These are phyloP conservation scores for Chamaenerion angustifolium DNA, from an alignment of 345 rosid genomes.

Conservation along the genomic window DNA sequence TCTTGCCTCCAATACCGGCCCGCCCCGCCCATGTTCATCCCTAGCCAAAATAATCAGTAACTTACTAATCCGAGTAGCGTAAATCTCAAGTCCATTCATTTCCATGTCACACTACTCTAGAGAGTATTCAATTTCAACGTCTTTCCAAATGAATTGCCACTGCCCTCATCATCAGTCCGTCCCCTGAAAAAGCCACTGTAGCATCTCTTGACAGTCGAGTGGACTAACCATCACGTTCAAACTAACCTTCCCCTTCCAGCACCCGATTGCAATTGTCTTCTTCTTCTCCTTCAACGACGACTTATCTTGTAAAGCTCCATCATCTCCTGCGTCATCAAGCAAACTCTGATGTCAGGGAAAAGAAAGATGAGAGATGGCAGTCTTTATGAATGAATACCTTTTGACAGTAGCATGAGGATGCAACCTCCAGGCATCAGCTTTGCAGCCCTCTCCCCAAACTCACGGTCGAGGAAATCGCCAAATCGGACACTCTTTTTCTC, in stretches of 20 bases:
- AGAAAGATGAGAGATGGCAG: neutral
- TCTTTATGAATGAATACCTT: slow-evolving; percentile 17
- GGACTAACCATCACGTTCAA: slow-evolving; percentile 79
- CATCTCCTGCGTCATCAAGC: too few species aligned
- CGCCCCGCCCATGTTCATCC: too few species aligned
- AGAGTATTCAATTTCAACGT: too few species aligned
- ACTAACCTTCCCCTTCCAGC: slow-evolving; percentile 83
- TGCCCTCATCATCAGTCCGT: slow-evolving; percentile 6
- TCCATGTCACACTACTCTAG: too few species aligned
- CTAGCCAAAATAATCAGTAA: too few species aligned
- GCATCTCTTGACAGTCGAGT: slow-evolving; percentile 64
- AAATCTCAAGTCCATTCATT: too few species aligned
- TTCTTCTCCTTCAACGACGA: neutral
- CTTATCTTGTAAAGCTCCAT: neutral
- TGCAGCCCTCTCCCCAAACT: slow-evolving; percentile 61
- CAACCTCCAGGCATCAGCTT: slow-evolving; percentile 68
- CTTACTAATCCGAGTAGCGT: too few species aligned
- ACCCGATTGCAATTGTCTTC: slow-evolving; percentile 62
- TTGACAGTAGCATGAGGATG: slow-evolving; percentile 38
- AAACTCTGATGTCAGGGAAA: too few species aligned
- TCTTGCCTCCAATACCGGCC: too few species aligned
- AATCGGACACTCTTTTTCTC: slow-evolving; percentile 60
- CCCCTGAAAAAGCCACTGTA: slow-evolving; percentile 41
- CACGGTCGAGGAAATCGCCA: slow-evolving; percentile 43
- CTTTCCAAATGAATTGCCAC: too few species aligned